Evolutionary conservation across 2,329 filamentous ascomycete species (phyloP).

Genomic region (Intubia oerlemansii): DNA sequence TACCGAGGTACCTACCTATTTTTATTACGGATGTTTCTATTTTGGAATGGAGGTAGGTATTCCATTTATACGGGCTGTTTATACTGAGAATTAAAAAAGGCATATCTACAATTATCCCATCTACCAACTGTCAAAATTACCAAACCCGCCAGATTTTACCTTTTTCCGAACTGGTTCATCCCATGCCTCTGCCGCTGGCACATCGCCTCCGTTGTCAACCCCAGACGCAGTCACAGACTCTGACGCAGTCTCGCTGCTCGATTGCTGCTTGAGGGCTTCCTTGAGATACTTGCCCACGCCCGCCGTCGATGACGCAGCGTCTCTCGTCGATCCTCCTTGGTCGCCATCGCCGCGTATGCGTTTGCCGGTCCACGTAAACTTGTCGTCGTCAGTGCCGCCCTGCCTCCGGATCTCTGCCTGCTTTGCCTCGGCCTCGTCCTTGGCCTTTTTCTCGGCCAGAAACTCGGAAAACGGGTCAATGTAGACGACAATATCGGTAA

Average conservation of each 20-base stretch:
- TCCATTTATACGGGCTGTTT: no score
- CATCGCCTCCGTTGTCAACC: no score
- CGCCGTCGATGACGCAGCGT: conserved; percentile 15
- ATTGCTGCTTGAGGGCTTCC: conserved; percentile 17
- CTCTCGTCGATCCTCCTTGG: conserved; percentile 40
- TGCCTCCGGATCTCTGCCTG: conserved; percentile 38
- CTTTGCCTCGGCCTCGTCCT: conserved; percentile 33
- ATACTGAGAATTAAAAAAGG: background rate
- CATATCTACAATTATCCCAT: background rate
- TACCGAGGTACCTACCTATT: no score
- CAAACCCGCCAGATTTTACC: conserved; percentile 58
- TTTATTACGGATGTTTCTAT: no score
- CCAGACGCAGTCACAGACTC: no score
- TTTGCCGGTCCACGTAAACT: conserved; percentile 92
- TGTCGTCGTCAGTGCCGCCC: conserved; percentile 69
- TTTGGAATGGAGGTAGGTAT: no score
- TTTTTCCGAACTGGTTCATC: conserved; percentile 67
- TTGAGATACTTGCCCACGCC: conserved; percentile 69
- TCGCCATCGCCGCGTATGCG: conserved; percentile 51
- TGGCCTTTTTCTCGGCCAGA: conserved; percentile 47
- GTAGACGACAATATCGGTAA: conserved; percentile 68
- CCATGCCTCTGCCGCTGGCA: conserved; percentile 31
- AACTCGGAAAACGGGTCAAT: conserved; percentile 95
- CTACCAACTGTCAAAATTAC: conserved; percentile 88
- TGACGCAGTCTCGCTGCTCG: conserved; percentile 22